Percentiles rank a stretch among this genome's conserved stretches.
These are phyloP conservation scores for Penicillium occitanis DNA, from an alignment of 2,329 filamentous ascomycete genomes.

Conservation along the genomic window DNA sequence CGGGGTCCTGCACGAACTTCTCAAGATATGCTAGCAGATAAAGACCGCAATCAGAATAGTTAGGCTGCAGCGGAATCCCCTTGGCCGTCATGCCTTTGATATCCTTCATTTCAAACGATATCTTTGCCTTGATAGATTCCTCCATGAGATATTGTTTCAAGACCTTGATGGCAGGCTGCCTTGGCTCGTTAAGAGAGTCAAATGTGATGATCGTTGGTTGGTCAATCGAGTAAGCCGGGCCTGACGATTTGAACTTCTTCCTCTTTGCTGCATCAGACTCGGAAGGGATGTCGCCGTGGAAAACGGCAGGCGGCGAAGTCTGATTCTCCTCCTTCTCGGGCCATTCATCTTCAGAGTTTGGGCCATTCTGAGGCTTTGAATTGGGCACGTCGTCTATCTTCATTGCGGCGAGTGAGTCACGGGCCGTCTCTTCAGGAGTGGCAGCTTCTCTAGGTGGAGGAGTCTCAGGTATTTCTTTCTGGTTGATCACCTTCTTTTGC, in stretches of 20 bases:
- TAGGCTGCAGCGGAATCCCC: constrained; percentile 74
- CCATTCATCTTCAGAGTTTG: constrained; percentile 29
- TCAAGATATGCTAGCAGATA: constrained; percentile 83
- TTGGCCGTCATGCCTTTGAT: constrained; percentile 68
- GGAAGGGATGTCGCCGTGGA: constrained; percentile 23
- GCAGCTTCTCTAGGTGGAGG: constrained; percentile 24
- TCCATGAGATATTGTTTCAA: constrained; percentile 74
- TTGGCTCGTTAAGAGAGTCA: constrained; percentile 73
- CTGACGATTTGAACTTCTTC: constrained; percentile 33
- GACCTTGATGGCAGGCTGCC: constrained; percentile 63
- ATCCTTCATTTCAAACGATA: constrained; percentile 46
- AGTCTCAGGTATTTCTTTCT: constrained; percentile 33
- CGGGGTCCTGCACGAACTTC: constrained; percentile 74
- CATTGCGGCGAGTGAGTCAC: constrained; percentile 33
- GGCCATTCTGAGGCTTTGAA: background rate
- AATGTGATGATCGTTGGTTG: constrained; percentile 77
- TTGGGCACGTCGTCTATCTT: constrained; percentile 28
- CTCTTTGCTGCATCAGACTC: constrained; percentile 20
- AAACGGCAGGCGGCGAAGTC: constrained; percentile 21
- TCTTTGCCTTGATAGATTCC: constrained; percentile 68
- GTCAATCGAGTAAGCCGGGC: constrained; percentile 44
- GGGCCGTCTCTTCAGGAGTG: constrained; percentile 28
- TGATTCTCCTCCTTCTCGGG: constrained; percentile 34
- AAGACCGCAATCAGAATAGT: constrained; percentile 85
- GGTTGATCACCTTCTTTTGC: constrained; percentile 23